Base-by-base conservation (phyloP, 495 filamentous ascomycete genomes). In the Hypomontagnella monticulosa region DNA sequence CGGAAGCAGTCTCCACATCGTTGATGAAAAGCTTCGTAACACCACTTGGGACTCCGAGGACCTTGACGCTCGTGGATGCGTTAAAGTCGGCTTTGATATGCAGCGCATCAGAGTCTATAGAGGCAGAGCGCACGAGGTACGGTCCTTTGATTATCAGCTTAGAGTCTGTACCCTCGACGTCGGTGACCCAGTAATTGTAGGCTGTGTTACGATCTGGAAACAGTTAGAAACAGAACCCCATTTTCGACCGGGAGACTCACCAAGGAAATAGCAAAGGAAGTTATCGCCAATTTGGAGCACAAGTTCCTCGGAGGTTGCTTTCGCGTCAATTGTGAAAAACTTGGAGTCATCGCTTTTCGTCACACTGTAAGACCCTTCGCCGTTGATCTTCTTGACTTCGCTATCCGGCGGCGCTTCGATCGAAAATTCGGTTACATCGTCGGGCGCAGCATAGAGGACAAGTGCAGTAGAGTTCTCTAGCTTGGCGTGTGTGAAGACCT, bases 161-260 rank as follows among this genome's bases (percentile, higher is more conserved):
- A 0, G 84, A 64, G 1, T 37, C 27, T 0, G 62, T 27, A 33
- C 47, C 59, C 0, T 74, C 74, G 9, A 87, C 70, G 58, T 89
- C 78, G 1, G 87, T 83, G 10, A 84, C 81, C 90, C 89, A 93
- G 80, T 89, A 91, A 66, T 90, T 86, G 75, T 92, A 92, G 0
- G 88, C 89, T n/a, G 83, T 77, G 73, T 90, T 88, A n/a, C 89
- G 83, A 66, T 89, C 87, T 72, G 42, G 18, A 9, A 23, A 50
- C 37, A 1, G 20, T 62, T 49, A 57, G 56, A 0, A 41, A 16
- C 9, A 8, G 30, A 14, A 33, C 3, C 5, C 16, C 2, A 18
- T 20, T 14, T 20, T 30, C 3, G n/a, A n/a, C n/a, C 18, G 3
- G 14, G 2, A n/a, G 14, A 57, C 67, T 51, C 49, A 74, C 73